A percentile compares a stretch with the other conserved stretches of the same genome.
These are phyloP conservation scores for Fraxinus platypoda DNA, from an alignment of 305 asterid species.

Conservation along the genomic window DNA sequence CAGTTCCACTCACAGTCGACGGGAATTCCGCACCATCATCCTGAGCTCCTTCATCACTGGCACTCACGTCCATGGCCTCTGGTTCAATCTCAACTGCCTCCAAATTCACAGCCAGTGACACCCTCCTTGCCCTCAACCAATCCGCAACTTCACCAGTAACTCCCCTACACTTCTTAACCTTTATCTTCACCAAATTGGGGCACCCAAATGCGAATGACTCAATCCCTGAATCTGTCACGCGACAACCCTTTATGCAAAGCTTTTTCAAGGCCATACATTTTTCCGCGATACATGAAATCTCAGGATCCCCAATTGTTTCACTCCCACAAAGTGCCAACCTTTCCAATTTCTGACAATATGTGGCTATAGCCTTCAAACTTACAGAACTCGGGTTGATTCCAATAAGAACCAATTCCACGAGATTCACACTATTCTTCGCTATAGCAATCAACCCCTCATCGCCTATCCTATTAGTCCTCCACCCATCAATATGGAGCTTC, in stretches of 20 bases:
- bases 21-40: slow-evolving; percentile 57
- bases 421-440: slow-evolving; percentile 48
- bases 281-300: slow-evolving; percentile 45
- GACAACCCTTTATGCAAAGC: slow-evolving; percentile 62
- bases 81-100: slow-evolving; percentile 46
- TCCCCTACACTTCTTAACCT: slow-evolving; percentile 60
- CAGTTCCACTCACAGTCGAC: slow-evolving; percentile 27
- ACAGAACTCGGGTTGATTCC: slow-evolving; percentile 52
- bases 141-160: slow-evolving; percentile 43
- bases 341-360: slow-evolving; percentile 50
- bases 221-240: slow-evolving; percentile 52
- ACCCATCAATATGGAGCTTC: slow-evolving; percentile 65
- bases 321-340: slow-evolving; percentile 67
- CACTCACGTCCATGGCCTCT: slow-evolving; percentile 47
- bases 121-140: slow-evolving; percentile 47
- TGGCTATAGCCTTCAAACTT: slow-evolving; percentile 46
- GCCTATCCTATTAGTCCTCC: slow-evolving; percentile 67
- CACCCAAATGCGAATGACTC: slow-evolving; percentile 55
- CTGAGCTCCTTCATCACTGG: slow-evolving; percentile 56
- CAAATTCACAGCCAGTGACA: slow-evolving; percentile 36
- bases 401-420: slow-evolving; percentile 58
- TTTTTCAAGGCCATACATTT: slow-evolving; percentile 54
- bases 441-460: slow-evolving; percentile 54
- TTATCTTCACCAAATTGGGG: slow-evolving; percentile 60
- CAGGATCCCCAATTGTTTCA: slow-evolving; percentile 57